Evolutionary conservation across 225 moss, liverwort and hornwort species (phyloP).

Genomic region (Marchantia paleacea): DNA sequence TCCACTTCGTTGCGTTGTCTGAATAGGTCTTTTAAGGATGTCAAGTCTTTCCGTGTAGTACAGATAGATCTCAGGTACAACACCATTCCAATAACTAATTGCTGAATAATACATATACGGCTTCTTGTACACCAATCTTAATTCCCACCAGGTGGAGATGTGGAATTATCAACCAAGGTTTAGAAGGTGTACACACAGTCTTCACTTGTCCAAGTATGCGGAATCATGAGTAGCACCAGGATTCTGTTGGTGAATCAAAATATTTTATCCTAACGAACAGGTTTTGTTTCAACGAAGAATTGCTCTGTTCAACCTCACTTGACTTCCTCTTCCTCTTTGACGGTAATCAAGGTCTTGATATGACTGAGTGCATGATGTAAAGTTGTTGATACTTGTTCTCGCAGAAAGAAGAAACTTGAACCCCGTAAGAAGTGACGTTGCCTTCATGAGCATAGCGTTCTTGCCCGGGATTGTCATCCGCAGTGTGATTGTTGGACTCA

Average conservation of each 20-base stretch:
- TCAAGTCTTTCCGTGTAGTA: background rate
- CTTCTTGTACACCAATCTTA: background rate
- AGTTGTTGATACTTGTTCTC: background rate
- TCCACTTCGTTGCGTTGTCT: background rate
- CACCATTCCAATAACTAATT: background rate
- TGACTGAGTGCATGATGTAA: background rate
- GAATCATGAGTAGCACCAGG: background rate
- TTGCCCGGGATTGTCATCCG: background rate
- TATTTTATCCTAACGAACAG: background rate
- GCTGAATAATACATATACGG: background rate
- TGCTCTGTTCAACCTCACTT: too few relatives aligned
- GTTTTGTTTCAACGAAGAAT: background rate
- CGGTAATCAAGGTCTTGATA: too few relatives aligned
- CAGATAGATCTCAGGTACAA: background rate
- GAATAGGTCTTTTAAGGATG: background rate
- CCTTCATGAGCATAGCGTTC: background rate
- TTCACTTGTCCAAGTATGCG: background rate
- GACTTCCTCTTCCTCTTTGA: too few relatives aligned
- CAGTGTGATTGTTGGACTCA: background rate
- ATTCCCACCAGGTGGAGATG: background rate
- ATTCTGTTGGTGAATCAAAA: background rate
- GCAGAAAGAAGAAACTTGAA: conserved; percentile 15
- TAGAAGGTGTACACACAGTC: background rate
- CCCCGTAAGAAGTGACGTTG: conserved; percentile 1
- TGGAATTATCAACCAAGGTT: background rate